A percentile compares a stretch with the other conserved stretches of the same genome.
Conservation (phyloP, 2,329 filamentous ascomycete species). For the Rutstroemia sp. region DNA sequence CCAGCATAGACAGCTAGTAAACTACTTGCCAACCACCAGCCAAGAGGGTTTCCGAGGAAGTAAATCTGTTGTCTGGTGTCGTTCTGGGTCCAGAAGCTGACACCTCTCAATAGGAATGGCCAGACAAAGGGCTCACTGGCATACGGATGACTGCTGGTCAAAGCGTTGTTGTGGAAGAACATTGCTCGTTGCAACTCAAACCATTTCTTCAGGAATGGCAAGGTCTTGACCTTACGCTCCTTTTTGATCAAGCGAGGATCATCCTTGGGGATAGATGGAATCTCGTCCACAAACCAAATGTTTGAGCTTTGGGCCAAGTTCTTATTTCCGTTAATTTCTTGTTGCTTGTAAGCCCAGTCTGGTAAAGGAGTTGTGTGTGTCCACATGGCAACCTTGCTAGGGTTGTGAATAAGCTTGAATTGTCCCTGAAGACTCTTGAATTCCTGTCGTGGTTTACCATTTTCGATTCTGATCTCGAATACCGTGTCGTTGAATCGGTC, state of each 20-base stretch:
- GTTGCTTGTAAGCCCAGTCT: slow-evolving; percentile 94
- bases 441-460: slow-evolving; percentile 70
- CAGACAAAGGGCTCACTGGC: slow-evolving; percentile 91
- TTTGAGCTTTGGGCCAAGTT: slow-evolving; percentile 85
- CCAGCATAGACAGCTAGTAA: slow-evolving; percentile 89
- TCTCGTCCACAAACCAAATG: slow-evolving; percentile 88
- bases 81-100: slow-evolving; percentile 98
- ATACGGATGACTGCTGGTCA: slow-evolving; percentile 96
- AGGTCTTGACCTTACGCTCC: slow-evolving; percentile 67
- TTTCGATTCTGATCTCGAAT: slow-evolving; percentile 87
- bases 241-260: slow-evolving; percentile 66
- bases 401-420: slow-evolving; percentile 92
- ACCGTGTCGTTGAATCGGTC: slow-evolving; percentile 79
- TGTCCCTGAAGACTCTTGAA: slow-evolving; percentile 88
- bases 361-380: slow-evolving; percentile 92
- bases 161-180: slow-evolving; percentile 98
- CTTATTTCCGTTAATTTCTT: slow-evolving; percentile 99
- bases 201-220: slow-evolving; percentile 91
- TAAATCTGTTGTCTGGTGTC: slow-evolving; percentile 96
- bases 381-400: slow-evolving; percentile 98
- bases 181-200: slow-evolving; percentile 94
- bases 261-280: slow-evolving; percentile 68
- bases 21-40: slow-evolving; percentile 95
- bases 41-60: slow-evolving; percentile 92
- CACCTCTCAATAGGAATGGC: slow-evolving; percentile 94